Conservation (phyloP, 805 yeast genomes). For the Cyberlindnera bimundalis region DNA sequence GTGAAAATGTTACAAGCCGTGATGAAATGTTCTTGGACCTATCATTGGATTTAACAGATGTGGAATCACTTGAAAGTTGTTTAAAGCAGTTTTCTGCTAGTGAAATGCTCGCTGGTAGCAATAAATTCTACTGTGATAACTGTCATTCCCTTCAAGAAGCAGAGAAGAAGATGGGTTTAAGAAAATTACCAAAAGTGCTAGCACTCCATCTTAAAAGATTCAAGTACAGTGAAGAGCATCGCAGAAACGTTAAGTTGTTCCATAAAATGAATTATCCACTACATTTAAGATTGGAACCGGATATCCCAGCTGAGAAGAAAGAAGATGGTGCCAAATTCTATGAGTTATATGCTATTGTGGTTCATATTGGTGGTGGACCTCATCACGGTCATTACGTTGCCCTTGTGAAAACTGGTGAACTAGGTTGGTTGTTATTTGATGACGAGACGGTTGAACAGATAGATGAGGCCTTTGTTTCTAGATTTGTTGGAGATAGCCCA, state of each 20-base stretch:
- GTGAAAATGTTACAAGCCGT: constrained; percentile 77
- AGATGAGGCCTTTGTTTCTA: constrained; percentile 74
- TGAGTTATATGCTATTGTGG: constrained; percentile 81
- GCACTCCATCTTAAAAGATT: constrained; percentile 88
- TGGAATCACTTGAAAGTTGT: constrained; percentile 73
- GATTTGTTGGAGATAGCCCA: constrained; percentile 84
- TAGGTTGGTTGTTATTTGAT: constrained; percentile 91
- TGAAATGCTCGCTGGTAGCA: constrained; percentile 81
- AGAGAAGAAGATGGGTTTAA: constrained; percentile 79
- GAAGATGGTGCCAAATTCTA: constrained; percentile 53
- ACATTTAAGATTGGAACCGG: constrained; percentile 46
- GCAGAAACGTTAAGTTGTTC: constrained; percentile 80
- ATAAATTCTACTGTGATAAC: constrained; percentile 89
- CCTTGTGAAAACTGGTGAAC: constrained; percentile 68
- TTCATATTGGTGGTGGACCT: constrained; percentile 97
- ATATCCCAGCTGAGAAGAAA: constrained; percentile 55
- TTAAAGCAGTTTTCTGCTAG: constrained; percentile 77
- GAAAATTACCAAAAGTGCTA: constrained; percentile 70
- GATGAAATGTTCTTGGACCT: constrained; percentile 87
- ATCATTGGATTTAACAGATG: constrained; percentile 76
- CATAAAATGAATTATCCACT: constrained; percentile 81
- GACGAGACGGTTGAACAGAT: constrained; percentile 93
- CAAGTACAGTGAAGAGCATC: constrained; percentile 81
- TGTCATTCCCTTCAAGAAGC: constrained; percentile 94
- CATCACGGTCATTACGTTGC: constrained; percentile 96